Evolutionary conservation across 225 moss, liverwort and hornwort species (phyloP).

Genomic region (Pseudoscleropodium purum): DNA sequence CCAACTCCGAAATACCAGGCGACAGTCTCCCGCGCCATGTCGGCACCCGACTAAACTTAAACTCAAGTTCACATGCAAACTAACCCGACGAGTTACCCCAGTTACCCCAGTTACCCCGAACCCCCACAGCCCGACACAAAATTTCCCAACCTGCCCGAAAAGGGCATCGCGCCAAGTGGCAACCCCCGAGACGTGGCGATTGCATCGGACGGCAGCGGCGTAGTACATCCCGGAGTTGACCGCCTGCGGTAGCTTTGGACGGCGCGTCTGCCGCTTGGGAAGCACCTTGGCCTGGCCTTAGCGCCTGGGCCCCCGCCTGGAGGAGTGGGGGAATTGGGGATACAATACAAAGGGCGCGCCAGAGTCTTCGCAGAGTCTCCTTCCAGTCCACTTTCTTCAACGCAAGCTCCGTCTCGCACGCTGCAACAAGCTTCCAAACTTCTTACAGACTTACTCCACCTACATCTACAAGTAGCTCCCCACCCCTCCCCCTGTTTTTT

Average conservation of each 20-base stretch:
- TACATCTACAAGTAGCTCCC: neutral
- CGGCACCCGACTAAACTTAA: neutral
- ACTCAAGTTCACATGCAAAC: neutral
- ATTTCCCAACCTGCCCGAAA: neutral
- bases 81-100: neutral
- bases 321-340: too few species aligned
- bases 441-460: neutral
- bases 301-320: too few species aligned
- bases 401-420: neutral
- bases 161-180: neutral
- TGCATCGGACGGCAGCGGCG: neutral
- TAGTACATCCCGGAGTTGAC: neutral
- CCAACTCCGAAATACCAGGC: neutral
- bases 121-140: neutral
- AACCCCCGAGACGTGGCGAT: neutral
- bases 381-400: neutral
- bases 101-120: neutral
- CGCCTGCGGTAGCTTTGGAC: neutral
- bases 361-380: constrained; percentile 1
- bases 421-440: neutral
- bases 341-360: neutral
- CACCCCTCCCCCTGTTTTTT: too few species aligned
- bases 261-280: neutral
- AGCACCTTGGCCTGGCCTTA: neutral
- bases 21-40: neutral